These are phyloP conservation scores for Hypomontagnella submonticulosa DNA, from an alignment of 495 filamentous ascomycete genomes.

Conservation along the genomic window DNA sequence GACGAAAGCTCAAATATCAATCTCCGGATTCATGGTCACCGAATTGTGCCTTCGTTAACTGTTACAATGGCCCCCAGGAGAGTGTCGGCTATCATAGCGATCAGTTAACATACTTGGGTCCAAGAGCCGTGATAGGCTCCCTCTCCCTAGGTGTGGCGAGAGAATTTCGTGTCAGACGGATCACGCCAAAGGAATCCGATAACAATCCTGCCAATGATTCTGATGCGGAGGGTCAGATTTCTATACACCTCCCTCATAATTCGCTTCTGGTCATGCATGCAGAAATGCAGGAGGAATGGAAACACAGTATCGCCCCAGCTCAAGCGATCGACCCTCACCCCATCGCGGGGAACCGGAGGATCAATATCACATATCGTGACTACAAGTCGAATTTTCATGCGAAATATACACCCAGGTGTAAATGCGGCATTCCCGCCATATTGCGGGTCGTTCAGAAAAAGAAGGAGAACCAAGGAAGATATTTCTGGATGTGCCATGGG, in stretches of 20 bases:
- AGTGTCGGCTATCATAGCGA: conserved; percentile 92
- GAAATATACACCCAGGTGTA: conserved; percentile 68
- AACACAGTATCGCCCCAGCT: conserved; percentile 79
- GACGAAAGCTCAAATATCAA: conserved; percentile 81
- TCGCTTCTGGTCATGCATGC: conserved; percentile 94
- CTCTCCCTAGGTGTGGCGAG: conserved; percentile 88
- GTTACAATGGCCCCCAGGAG: conserved; percentile 82
- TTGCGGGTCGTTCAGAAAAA: conserved; percentile 82
- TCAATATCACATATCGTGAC: conserved; percentile 94
- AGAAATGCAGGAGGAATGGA: conserved; percentile 87
- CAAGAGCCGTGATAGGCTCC: conserved; percentile 86
- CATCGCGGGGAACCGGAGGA: conserved; percentile 77
- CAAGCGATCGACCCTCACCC: conserved; percentile 83
- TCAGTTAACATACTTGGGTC: conserved; percentile 92
- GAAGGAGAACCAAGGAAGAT: conserved; percentile 76
- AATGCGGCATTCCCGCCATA: conserved; percentile 75
- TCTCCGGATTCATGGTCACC: conserved; percentile 77
- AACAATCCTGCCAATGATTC: conserved; percentile 53
- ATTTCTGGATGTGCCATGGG: conserved; percentile 95
- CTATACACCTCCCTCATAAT: conserved; percentile 93
- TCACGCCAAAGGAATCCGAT: conserved; percentile 64
- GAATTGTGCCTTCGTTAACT: conserved; percentile 94
- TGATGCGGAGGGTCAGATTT: conserved; percentile 81
- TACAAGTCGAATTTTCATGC: conserved; percentile 83
- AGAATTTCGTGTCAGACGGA: conserved; percentile 86